Evolutionary conservation across 495 filamentous ascomycete genomes (phyloP), one percentile per base, ranked within the genome.

Genomic region (Lophium mytilinum): DNA sequence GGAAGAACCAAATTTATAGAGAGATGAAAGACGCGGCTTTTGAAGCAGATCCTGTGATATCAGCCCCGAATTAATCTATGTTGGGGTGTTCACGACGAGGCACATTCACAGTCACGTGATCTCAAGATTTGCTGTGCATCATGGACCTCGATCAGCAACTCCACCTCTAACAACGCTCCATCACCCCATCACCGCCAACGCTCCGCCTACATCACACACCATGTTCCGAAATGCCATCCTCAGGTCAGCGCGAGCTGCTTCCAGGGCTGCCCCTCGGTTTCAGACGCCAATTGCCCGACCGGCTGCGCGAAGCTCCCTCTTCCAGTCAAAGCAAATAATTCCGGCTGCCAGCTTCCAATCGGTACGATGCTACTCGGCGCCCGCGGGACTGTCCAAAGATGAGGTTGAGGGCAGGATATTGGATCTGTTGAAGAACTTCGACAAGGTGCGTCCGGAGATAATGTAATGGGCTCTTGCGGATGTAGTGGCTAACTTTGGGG

Each of bases 351-450:
- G 73, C 57, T 77, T 79, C 70, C 79, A 81, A 69, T 77, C 78
- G 56, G 74, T 87, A 65, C 80, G 93, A 69, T 85, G 81, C 76
- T 98, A 98, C 77, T 91, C 91, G 47, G 87, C 93, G 43, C 82
- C 80, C 45, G 83, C 83, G 55, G 85, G 83, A 42, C 76, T 96
- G 42, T 75, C 79, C 56, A 87, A 89, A 80, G 76, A 81, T 9
- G 90, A 96, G 73, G 86, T 96, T 56, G 86, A 95, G 74, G 87
- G 87, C 49, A 85, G 93, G 67, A 97, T 98, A 80, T 80, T 95
- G 74, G 84, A 87, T 75, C 79, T 98, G 56, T 73, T 98, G 72
- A 85, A 86, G 71, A 89, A 87, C 71, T 98, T 97, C 75, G 93
- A 98, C 78, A 98, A 98, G 86, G 93, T 96, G 73, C 64, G 85